Base-by-base conservation (phyloP, 23 red algal species). In the Gracilariopsis chorda region DNA sequence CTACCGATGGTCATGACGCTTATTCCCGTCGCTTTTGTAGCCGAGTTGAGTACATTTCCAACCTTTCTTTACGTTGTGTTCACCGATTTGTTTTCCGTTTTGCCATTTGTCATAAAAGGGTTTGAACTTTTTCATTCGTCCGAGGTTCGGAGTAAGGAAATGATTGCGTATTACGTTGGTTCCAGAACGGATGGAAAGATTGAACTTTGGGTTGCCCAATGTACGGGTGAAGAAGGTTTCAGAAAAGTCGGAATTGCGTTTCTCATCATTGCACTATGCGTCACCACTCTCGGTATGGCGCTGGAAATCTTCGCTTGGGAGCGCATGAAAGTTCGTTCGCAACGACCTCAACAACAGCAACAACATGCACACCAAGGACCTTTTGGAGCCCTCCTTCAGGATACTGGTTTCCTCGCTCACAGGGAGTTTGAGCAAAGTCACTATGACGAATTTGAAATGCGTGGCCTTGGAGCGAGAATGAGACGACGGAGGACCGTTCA, bases 21-120 rank as follows among this genome's bases (percentile, higher is more conserved):
- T 41, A 44, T 83, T 62, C 78, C 78, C 23, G 78, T 83, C 57
- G 78, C 78, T 13, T 83, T 83, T 41, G 52, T 83, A 4, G 78
- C 51, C 11, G 78, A 83, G 24, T 47, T 83, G 51, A 62, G 43
- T 20, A 64, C 52, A 29, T 32, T 83, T 51, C 21, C 43, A 14
- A 64, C 57, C 61, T 46, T 83, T 12, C 7, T 83, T 11, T 83
- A 83, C 19, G 33, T 64, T 21, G 42, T 83, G 10, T 37, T 83
- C 19, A 78, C 72, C 5, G 72, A 78, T 78, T 32, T 78, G 45
- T 37, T 78, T 17, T 78, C 72, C 45, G 48, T 43, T 14, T 32
- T 78, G 30, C 72, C 72, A 40, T 78, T 78, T 53, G 45, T 78
- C 27, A 78, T 78, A 35, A 78, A 78, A 27, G 72, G 72, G 39